Evolutionary conservation across 768 basidiomycete species (phyloP).

Genomic region (Cyclocybe cylindracea): DNA sequence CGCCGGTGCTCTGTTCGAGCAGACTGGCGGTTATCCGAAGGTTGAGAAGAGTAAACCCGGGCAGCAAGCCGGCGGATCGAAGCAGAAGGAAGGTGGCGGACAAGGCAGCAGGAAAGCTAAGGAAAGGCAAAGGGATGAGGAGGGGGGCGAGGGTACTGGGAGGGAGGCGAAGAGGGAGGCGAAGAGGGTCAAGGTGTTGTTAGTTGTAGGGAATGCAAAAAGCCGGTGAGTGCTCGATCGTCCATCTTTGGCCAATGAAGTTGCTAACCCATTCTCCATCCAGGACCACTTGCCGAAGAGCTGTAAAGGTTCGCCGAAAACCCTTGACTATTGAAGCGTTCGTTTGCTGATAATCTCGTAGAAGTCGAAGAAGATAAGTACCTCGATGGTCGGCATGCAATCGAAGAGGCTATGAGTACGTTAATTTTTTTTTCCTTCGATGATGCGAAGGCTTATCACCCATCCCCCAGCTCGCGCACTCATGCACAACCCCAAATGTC

Average conservation of each 20-base stretch:
- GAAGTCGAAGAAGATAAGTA: conserved; percentile 77
- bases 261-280: neutral
- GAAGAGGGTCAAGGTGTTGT: conserved; percentile 55
- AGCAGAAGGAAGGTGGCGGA: conserved; percentile 23
- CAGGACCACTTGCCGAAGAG: conserved; percentile 83
- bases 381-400: conserved; percentile 70
- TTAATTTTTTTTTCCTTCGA: conserved; percentile 4
- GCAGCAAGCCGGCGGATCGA: conserved; percentile 20
- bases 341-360: conserved; percentile 24
- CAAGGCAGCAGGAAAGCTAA: conserved; percentile 19
- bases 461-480: conserved; percentile 63
- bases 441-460: conserved; percentile 1
- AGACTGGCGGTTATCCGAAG: conserved; percentile 56
- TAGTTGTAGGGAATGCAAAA: conserved; percentile 81
- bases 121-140: conserved; percentile 34
- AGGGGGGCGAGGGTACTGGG: conserved; percentile 24
- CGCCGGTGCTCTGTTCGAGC: conserved; percentile 62
- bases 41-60: conserved; percentile 26
- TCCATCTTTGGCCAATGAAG: conserved; percentile 1
- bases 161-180: too few relatives aligned
- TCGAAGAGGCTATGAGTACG: conserved; percentile 95
- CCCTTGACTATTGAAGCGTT: neutral
- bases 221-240: conserved; percentile 44
- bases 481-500: conserved; percentile 84
- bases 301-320: conserved; percentile 60